phyloP scores from a whole-genome alignment of 495 filamentous ascomycete species.

The Tirmania nivea region DNA sequence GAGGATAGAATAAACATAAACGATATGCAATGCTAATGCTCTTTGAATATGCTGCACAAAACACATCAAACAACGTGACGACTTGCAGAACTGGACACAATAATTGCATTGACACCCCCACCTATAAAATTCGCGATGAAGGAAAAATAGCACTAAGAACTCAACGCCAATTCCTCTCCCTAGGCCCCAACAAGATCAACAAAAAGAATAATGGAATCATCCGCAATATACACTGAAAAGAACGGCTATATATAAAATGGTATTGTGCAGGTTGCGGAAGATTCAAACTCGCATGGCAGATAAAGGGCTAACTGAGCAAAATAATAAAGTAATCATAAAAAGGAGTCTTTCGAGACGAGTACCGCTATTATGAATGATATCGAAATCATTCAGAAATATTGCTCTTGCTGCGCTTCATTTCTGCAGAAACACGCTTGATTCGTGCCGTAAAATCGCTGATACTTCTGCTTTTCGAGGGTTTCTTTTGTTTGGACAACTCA shows the following conservation, averaged over 20 bases:
- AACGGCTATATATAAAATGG: neutral
- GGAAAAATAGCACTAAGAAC: neutral
- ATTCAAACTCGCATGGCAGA: neutral
- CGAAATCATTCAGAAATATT: slow-evolving; percentile 4
- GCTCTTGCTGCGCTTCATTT: slow-evolving; percentile 21
- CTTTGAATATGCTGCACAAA: no score
- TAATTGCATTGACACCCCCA: neutral
- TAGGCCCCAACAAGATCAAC: neutral
- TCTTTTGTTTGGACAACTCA: slow-evolving; percentile 16
- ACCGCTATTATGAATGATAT: neutral
- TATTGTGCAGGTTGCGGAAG: no score
- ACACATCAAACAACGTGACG: no score
- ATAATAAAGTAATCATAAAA: neutral
- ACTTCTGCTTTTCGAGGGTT: slow-evolving; percentile 16
- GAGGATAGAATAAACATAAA: no score
- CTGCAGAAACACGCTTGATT: slow-evolving; percentile 12
- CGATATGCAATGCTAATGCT: no score
- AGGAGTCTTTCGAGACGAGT: neutral
- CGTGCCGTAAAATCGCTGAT: slow-evolving; percentile 17
- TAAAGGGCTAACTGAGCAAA: neutral
- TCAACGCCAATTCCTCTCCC: neutral
- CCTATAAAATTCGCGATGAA: neutral
- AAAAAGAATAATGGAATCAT: neutral
- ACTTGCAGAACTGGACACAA: no score
- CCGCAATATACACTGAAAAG: neutral